Base-by-base conservation (phyloP, 2,329 filamentous ascomycete genomes). In the Calonectria leucothoes region DNA sequence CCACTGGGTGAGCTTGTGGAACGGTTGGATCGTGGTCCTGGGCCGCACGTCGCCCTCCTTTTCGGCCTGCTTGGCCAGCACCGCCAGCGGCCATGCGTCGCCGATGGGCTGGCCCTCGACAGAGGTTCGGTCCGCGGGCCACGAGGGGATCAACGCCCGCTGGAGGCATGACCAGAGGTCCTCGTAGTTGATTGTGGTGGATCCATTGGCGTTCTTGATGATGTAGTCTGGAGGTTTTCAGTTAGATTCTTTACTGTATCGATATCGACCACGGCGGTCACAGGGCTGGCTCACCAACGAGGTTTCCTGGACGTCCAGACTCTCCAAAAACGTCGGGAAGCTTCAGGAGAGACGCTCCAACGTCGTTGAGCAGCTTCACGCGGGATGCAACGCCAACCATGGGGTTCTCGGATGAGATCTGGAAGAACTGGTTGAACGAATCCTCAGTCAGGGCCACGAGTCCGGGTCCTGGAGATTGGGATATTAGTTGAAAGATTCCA, bases 1-100 rank as follows among this genome's bases (percentile, higher is more conserved):
- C 93, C 93, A 94, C 80, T 94, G 93, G 0, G 93, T 94, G 11
- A 94, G 87, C 75, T 91, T 91, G 80, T 92, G 90, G 79, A 90
- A 90, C 0, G 89, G 89, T 6, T 89, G 86, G 15, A 90, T 89
- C 0, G 23, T 74, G 63, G 29, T 68, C 29, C 27, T 55, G 17
- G 31, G 65, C 25, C 14, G 57, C 17, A 42, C n/a, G 10, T 72
- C 49, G 6, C 57, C 70, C 8, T 76, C 61, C 0, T 68, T 61
- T 2, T 67, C 52, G 0, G 71, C 57, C 15, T 37, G 33, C 2
- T 71, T 42, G 12, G 70, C 74, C 4, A 84, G 79, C 0, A 81
- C 73, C 5, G 75, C 73, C 0, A 89, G 79, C 6, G 87, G 87
- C 88, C 88, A 89, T 6, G 88, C 88, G 73, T 89, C 88, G 2